Conservation (phyloP, 805 yeast species). For the Metschnikowia reukaufii region DNA sequence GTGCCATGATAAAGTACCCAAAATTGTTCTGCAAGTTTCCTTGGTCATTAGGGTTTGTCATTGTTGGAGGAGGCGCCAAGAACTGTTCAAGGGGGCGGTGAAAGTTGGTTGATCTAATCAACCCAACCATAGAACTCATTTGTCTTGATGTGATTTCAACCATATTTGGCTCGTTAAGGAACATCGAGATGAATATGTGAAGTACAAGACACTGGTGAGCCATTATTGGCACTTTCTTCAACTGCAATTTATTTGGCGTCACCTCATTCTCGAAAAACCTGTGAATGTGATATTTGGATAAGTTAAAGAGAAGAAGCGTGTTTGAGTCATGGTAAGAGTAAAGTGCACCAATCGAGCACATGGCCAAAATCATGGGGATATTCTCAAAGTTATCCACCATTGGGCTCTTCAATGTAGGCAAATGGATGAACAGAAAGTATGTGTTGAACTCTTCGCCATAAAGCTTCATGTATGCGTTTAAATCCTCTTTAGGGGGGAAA, state of each 20-base stretch:
- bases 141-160: slow-evolving; percentile 53
- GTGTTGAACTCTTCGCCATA: slow-evolving; percentile 77
- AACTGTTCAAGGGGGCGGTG: slow-evolving; percentile 47
- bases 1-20: slow-evolving; percentile 55
- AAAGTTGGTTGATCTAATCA: slow-evolving; percentile 52
- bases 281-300: slow-evolving; percentile 66
- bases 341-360: slow-evolving; percentile 88
- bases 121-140: slow-evolving; percentile 52
- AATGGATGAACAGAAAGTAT: slow-evolving; percentile 82
- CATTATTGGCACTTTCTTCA: slow-evolving; percentile 56
- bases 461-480: slow-evolving; percentile 72
- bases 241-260: slow-evolving; percentile 44
- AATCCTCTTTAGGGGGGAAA: slow-evolving; percentile 73
- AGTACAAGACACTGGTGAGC: slow-evolving; percentile 57
- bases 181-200: slow-evolving; percentile 57
- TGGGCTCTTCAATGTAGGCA: slow-evolving; percentile 52
- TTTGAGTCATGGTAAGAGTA: slow-evolving; percentile 78
- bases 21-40: slow-evolving; percentile 39
- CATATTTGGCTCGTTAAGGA: slow-evolving; percentile 53
- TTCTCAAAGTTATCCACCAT: slow-evolving; percentile 43
- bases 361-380: slow-evolving; percentile 70
- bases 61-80: slow-evolving; percentile 22
- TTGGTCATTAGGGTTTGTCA: slow-evolving; percentile 24
- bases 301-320: slow-evolving; percentile 67
- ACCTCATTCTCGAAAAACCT: slow-evolving; percentile 57